A percentile compares a stretch with the other conserved stretches of the same genome.
These are phyloP conservation scores for Magnolia sinica DNA, from an alignment of 164 flowering plant species.

Conservation along the genomic window DNA sequence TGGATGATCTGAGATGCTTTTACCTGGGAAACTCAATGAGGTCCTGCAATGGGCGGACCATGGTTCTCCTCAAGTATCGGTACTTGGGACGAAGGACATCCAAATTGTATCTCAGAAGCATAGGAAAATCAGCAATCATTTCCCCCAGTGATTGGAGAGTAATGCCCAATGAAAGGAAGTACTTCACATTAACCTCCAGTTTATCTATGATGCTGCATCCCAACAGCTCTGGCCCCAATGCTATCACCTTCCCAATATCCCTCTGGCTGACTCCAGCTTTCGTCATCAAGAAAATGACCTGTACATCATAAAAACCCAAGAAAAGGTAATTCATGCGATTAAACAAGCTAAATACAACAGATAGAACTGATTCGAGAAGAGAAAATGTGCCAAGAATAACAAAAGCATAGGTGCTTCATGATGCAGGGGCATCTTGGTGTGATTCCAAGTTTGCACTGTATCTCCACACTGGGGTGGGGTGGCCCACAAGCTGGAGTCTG, in stretches of 20 bases:
- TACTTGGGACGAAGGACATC: constrained; percentile 88
- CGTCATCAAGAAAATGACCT: constrained; percentile 88
- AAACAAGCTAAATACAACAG: no score
- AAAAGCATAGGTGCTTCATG: no score
- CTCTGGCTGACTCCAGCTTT: constrained; percentile 68
- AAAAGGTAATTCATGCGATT: not conserved
- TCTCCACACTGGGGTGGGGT: no score
- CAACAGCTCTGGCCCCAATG: constrained; percentile 79
- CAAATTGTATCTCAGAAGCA: constrained; percentile 71
- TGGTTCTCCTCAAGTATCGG: constrained; percentile 68
- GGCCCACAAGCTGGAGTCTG: no score
- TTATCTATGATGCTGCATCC: constrained; percentile 77
- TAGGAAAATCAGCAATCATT: constrained; percentile 90
- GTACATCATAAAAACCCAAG: constrained; percentile 3
- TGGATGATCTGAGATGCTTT: not conserved
- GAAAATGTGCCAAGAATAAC: no score
- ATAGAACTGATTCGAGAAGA: no score
- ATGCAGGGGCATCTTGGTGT: no score
- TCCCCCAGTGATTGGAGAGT: constrained; percentile 49
- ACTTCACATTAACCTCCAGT: constrained; percentile 75
- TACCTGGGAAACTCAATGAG: constrained; percentile 94
- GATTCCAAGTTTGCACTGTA: no score
- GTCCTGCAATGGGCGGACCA: constrained; percentile 83
- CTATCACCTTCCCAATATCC: constrained; percentile 83
- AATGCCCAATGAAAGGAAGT: constrained; percentile 85